Base-by-base conservation (phyloP, 2,329 filamentous ascomycete species). In the Ophiostoma tasmaniense region DNA sequence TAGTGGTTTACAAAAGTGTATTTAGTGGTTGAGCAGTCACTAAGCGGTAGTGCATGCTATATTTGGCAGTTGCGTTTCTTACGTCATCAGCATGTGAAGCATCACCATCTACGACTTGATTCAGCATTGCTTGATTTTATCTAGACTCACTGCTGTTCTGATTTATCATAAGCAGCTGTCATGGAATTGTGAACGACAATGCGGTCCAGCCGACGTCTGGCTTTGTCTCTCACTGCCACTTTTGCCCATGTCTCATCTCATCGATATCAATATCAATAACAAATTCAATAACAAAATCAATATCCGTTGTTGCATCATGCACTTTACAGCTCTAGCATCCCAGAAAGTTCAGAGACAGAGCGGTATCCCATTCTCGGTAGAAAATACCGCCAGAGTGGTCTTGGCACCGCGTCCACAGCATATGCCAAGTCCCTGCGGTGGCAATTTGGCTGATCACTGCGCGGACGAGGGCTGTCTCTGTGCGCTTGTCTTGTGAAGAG, bases 371-470 rank as follows among this genome's bases (percentile, higher is more conserved):
- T n/a, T 6, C n/a, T n/a, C n/a, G 45, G 20, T 3, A 61, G 25
- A 10, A 4, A 25, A 11, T 25, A 25, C 33, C 33, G 62, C 62
- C 62, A 22, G 33, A 14, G n/a, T 61, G 28, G 52, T 45, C 68
- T 69, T 64, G 65, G 68, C 65, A 64, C 65, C 55, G 39, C 52
- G 25, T 30, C 25, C 68, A 69, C 68, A 39, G 42, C 68, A 69
- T 66, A 52, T 69, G 68, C 68, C 68, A 67, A 69, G 68, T n/a
- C 55, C n/a, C 68, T 69, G 68, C 20, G 25, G 68, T 52, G 64
- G 37, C 42, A 22, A n/a, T 22, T 35, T 28, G 28, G 50, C 14
- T 25, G 65, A 33, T 45, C 14, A 59, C 33, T 33, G 33, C 4
- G 59, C 6, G 66, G n/a, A n/a, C n/a, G 11, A 8, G 17, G 42